Conservation (phyloP, 106 monocot genomes). For the Dendrobium chrysotoxum region DNA sequence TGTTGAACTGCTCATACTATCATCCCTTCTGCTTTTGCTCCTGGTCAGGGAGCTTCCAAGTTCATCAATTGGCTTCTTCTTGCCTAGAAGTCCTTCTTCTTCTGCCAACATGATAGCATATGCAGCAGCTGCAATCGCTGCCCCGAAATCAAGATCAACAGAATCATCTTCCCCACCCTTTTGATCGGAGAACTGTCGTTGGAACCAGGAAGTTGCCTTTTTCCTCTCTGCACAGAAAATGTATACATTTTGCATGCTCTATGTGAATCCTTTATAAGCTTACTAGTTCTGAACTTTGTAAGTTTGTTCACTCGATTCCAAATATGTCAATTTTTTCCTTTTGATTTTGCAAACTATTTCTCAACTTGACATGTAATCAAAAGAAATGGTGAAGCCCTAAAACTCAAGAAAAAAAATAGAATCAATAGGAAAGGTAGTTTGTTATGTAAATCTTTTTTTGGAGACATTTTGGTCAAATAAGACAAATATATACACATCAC, state of each 20-base stretch:
- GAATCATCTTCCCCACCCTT: constrained; percentile 21
- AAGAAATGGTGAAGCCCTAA: too few relatives aligned
- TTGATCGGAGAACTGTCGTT: constrained; percentile 25
- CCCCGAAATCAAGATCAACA: constrained; percentile 28
- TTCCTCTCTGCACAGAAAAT: constrained; percentile 26
- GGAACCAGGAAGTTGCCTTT: constrained; percentile 14
- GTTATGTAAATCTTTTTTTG: too few relatives aligned
- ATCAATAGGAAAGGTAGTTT: too few relatives aligned
- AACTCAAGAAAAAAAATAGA: too few relatives aligned
- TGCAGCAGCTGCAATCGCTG: constrained; percentile 70
- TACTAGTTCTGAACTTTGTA: neutral
- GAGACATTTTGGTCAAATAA: too few relatives aligned
- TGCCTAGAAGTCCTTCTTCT: constrained; percentile 22
- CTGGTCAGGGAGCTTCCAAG: constrained; percentile 6
- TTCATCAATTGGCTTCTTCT: constrained; percentile 19
- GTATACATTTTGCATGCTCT: neutral
- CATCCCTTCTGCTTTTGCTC: constrained; percentile 32
- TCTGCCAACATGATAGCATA: constrained; percentile 40
- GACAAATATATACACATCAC: too few relatives aligned
- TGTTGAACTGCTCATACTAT: constrained; percentile 10
- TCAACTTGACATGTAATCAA: too few relatives aligned
- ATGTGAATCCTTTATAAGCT: neutral
- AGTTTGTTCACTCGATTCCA: neutral
- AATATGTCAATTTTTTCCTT: neutral
- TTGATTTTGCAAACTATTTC: neutral